A percentile compares a stretch with the other conserved stretches of the same genome.
phyloP scores from a whole-genome alignment of 148 eudicot species.

The Fallopia convolvulus region DNA sequence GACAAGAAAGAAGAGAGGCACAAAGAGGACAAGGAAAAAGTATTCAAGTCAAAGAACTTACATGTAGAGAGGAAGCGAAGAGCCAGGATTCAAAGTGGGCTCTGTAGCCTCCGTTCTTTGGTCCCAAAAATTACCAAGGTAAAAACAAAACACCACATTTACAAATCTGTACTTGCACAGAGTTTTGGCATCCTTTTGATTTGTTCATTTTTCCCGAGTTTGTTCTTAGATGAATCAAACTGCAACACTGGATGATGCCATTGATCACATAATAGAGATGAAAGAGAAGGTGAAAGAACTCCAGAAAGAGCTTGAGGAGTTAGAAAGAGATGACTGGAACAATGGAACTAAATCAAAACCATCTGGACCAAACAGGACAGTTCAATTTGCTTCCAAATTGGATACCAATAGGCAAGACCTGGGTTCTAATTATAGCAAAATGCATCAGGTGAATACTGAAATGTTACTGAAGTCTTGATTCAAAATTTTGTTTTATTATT shows the following conservation, averaged over 20 bases:
- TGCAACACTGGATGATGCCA: slow-evolving; percentile 66
- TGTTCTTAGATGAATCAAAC: slow-evolving; percentile 58
- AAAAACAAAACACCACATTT: not conserved
- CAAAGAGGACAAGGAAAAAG: slow-evolving; percentile 19
- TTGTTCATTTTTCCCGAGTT: not conserved
- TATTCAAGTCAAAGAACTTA: slow-evolving; percentile 50
- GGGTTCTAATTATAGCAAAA: not conserved
- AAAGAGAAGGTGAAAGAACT: slow-evolving; percentile 28
- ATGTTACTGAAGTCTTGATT: not conserved
- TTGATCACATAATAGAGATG: slow-evolving; percentile 62
- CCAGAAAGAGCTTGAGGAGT: slow-evolving; percentile 37
- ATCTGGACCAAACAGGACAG: slow-evolving; percentile 9
- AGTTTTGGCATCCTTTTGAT: not conserved
- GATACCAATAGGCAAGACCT: not conserved
- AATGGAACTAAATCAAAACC: slow-evolving; percentile 9
- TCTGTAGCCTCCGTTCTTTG: slow-evolving; percentile 47
- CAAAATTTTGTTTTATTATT: not conserved
- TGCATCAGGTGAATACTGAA: not conserved
- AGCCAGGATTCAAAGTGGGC: slow-evolving; percentile 39
- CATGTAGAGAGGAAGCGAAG: slow-evolving; percentile 51
- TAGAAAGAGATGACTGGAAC: slow-evolving; percentile 22
- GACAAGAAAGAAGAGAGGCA: slow-evolving; percentile 17
- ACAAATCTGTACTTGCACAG: not conserved
- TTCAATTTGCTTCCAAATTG: not conserved
- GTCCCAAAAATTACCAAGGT: slow-evolving; percentile 94